Base-by-base conservation (phyloP, 352 stramenopile genomes). In the Phytopythium litorale region DNA sequence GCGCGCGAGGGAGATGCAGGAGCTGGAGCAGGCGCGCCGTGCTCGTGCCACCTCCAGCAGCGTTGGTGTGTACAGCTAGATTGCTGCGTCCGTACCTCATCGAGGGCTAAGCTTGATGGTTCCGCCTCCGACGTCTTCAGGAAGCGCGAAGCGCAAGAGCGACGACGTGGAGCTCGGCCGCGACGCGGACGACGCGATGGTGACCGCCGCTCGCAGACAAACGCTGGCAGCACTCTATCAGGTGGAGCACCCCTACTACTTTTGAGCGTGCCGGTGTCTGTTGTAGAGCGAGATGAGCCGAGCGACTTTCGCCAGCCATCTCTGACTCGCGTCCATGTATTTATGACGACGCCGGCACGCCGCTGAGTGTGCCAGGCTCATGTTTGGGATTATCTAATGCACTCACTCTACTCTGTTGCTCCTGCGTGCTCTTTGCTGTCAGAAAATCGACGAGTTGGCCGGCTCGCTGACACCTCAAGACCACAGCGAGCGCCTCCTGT, bases 391-490 rank as follows among this genome's bases (percentile, higher is more conserved):
- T 18, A 61, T 64, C 42, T 70, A 71, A 43, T 65, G 70, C 60
- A 71, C 62, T 15, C 56, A 46, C 43, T 23, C 33, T 55, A 16
- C 38, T 9, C 23, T 25, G 13, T 21, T 16, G 6, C 23, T 21
- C 35, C 4, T 46, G 32, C 19, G 45, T 32, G 15, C 8, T 42
- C 21, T 12, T 30, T 7, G 23, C 30, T 45, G 54, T 53, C 66
- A 93, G 84, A 93, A 91, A 91, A 84, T 93, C 59, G 75, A 73
- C 66, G 67, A 79, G 21, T 69, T 91, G 55, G 78, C 79, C 21
- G 59, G 76, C 32, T 81, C 79, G 18, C 66, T 93, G 9, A 84
- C 77, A 18, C 65, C 75, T 6, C 70, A 63, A 25, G 84, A 89
- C 60, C 75, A 89, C 60, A 77, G 64, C 53, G 84, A 91, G 60